These are phyloP conservation scores for Aureobasidium lini DNA, from an alignment of 2,329 filamentous ascomycete genomes.

Conservation along the genomic window DNA sequence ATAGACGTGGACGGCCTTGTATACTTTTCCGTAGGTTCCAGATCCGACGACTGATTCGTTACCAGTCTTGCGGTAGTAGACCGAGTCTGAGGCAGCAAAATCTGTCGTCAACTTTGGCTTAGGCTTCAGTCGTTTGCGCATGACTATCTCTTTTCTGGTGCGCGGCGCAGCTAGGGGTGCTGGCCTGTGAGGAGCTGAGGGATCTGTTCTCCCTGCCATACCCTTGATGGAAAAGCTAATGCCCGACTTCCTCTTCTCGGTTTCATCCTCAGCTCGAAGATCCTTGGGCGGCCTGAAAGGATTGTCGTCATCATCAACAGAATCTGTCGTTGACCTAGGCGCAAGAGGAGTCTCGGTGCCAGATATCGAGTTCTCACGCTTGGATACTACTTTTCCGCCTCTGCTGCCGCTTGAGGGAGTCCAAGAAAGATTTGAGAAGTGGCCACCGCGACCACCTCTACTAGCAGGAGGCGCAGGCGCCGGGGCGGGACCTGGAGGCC, in stretches of 20 bases:
- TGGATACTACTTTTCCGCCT: constrained; percentile 39
- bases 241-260: constrained; percentile 43
- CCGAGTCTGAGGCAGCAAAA: constrained; percentile 71
- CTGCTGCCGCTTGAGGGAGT: constrained; percentile 48
- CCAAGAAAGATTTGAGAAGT: constrained; percentile 67
- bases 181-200: constrained; percentile 29
- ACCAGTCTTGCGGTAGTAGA: constrained; percentile 92
- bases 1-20: constrained; percentile 90
- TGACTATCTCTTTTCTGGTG: constrained; percentile 48
- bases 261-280: constrained; percentile 56
- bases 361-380: background rate
- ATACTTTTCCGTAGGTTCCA: constrained; percentile 92
- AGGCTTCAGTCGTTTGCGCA: constrained; percentile 62
- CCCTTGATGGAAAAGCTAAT: constrained; percentile 93
- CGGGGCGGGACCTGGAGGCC: constrained; percentile 42
- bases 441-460: constrained; percentile 48
- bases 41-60: constrained; percentile 95
- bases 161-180: constrained; percentile 19
- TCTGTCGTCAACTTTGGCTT: constrained; percentile 65
- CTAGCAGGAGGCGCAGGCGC: constrained; percentile 26
- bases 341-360: constrained; percentile 5
- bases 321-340: constrained; percentile 20
- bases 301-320: constrained; percentile 50
- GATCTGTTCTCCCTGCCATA: constrained; percentile 22
- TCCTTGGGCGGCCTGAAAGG: constrained; percentile 59